Evolutionary conservation across 805 yeast genomes (phyloP).

Genomic region (Hanseniaspora jakobsenii): DNA sequence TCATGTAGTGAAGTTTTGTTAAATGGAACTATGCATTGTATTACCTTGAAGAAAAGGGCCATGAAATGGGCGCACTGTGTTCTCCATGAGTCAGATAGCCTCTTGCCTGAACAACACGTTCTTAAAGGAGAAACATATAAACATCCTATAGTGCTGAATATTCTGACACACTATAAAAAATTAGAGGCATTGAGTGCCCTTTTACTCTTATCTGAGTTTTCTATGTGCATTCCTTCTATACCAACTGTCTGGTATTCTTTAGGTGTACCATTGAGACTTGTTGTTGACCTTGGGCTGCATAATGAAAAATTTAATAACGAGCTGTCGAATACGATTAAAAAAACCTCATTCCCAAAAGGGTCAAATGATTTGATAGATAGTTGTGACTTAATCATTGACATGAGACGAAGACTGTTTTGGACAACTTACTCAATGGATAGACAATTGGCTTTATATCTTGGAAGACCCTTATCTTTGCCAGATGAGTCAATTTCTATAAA

Average conservation of each 20-base stretch:
- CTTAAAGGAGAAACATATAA: not conserved
- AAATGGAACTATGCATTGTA: conserved; percentile 53
- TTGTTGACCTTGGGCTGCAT: conserved; percentile 78
- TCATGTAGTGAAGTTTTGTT: conserved; percentile 60
- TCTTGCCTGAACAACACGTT: not conserved
- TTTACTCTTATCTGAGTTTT: conserved; percentile 53
- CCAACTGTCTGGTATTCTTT: conserved; percentile 90
- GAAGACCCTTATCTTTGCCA: conserved; percentile 80
- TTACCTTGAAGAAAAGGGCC: conserved; percentile 59
- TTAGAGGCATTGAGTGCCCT: conserved; percentile 65
- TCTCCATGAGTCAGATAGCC: not conserved
- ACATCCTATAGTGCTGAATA: conserved; percentile 39
- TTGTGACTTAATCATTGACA: conserved; percentile 50
- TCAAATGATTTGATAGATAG: conserved; percentile 20
- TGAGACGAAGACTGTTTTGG: conserved; percentile 75
- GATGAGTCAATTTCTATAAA: conserved; percentile 63
- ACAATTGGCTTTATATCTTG: conserved; percentile 73
- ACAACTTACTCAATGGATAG: conserved; percentile 77
- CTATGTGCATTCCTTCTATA: conserved; percentile 76
- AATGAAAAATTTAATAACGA: conserved; percentile 38
- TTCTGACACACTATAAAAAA: conserved; percentile 33
- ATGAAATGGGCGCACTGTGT: conserved; percentile 37
- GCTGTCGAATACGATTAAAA: not conserved
- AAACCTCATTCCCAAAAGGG: no score
- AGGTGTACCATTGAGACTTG: conserved; percentile 66